A percentile compares a stretch with the other conserved stretches of the same genome.
These are phyloP conservation scores for Xanthoconium separans DNA, from an alignment of 1,284 basidiomycete genomes.

Conservation along the genomic window DNA sequence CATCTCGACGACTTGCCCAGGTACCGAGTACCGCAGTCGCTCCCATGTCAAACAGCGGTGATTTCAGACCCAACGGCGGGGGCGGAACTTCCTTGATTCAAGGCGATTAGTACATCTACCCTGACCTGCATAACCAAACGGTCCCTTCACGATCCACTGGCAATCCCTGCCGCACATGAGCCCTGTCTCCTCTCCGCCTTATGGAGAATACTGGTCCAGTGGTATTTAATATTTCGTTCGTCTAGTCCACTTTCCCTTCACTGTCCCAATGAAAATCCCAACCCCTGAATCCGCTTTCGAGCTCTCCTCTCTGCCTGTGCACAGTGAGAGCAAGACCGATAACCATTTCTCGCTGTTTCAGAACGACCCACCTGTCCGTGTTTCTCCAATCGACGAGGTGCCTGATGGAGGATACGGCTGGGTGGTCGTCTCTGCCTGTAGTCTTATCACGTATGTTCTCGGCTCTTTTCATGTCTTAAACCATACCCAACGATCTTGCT, in stretches of 20 bases:
- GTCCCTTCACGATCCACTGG: not conserved
- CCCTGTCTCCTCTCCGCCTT: not conserved
- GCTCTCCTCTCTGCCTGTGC: not conserved
- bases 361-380: not conserved
- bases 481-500: not conserved
- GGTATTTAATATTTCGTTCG: not conserved
- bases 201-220: not conserved
- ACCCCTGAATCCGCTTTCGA: not conserved
- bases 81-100: too few relatives aligned
- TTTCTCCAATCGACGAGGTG: constrained; percentile 3
- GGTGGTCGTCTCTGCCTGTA: constrained; percentile 21
- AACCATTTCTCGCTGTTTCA: not conserved
- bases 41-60: not conserved
- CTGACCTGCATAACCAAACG: not conserved
- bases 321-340: not conserved
- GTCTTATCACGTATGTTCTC: constrained; percentile 22
- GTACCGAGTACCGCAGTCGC: too few relatives aligned
- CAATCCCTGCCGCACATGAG: not conserved
- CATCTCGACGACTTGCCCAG: too few relatives aligned
- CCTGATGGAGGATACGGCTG: constrained; percentile 27
- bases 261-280: not conserved
- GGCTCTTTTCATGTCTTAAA: not conserved
- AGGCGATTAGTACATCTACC: not conserved
- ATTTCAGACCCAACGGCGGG: not conserved
- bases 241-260: not conserved